Percentiles rank a stretch among this genome's conserved stretches.
These are phyloP conservation scores for Mimosa pudica DNA, from an alignment of 306 rosid species.

Conservation along the genomic window DNA sequence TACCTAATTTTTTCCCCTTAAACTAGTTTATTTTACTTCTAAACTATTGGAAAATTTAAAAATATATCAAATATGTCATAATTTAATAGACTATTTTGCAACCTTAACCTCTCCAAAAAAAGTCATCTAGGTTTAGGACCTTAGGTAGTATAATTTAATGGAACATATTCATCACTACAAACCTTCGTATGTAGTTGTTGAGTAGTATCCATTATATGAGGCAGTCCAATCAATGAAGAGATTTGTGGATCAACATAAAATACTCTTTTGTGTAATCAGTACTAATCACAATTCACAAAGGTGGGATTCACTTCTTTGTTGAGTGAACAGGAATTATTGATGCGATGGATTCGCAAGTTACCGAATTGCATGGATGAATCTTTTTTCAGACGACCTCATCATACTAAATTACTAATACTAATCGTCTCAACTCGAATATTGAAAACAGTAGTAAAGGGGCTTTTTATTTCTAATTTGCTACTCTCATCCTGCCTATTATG, in stretches of 20 bases:
- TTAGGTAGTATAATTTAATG: not conserved
- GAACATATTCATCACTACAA: not conserved
- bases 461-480: no score
- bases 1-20: no score
- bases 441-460: no score
- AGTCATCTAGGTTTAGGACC: no score
- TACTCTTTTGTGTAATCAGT: no score
- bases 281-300: not conserved
- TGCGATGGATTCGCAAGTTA: not conserved
- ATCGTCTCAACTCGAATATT: not conserved
- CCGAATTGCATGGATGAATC: not conserved
- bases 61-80: no score
- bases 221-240: not conserved
- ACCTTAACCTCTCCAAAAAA: no score
- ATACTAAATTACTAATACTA: no score
- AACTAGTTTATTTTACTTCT: no score
- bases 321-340: not conserved
- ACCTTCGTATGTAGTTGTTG: no score
- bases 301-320: not conserved
- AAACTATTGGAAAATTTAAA: no score
- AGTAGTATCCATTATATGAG: not conserved
- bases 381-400: not conserved
- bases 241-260: slow-evolving; percentile 1
- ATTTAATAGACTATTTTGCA: no score
- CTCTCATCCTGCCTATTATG: not conserved